These are phyloP conservation scores for Caryopteris hybrid DNA, from an alignment of 305 asterid species.

Conservation along the genomic window DNA sequence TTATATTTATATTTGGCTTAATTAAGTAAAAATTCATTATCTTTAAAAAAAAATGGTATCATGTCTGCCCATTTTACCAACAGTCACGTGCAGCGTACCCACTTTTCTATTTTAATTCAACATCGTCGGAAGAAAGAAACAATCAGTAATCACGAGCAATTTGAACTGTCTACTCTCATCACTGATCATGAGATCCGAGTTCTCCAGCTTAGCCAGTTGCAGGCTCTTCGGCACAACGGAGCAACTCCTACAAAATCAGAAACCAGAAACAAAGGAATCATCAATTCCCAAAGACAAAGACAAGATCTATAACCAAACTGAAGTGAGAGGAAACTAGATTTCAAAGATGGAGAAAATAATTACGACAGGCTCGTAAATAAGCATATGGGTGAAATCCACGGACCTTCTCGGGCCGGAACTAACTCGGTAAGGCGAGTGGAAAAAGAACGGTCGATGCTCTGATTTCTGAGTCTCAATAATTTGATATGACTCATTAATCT, in stretches of 20 bases:
- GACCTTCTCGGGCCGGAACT: constrained; percentile 95
- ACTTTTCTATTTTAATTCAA: background rate
- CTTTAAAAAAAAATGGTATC: no score
- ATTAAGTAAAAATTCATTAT: no score
- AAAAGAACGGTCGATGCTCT: constrained; percentile 74
- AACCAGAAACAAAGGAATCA: constrained; percentile 20
- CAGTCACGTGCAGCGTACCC: background rate
- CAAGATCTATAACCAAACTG: constrained; percentile 21
- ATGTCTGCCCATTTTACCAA: background rate
- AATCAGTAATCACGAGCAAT: constrained; percentile 47
- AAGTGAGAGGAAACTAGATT: constrained; percentile 17
- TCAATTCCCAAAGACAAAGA: constrained; percentile 20
- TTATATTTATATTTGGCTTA: no score
- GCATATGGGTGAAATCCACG: constrained; percentile 72
- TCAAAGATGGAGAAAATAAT: constrained; percentile 18
- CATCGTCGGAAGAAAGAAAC: background rate
- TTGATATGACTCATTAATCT: background rate
- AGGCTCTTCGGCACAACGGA: constrained; percentile 49
- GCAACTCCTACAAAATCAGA: constrained; percentile 36
- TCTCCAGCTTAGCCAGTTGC: constrained; percentile 29
- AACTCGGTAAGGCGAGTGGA: constrained; percentile 95
- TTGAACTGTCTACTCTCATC: constrained; percentile 35
- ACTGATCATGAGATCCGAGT: constrained; percentile 30
- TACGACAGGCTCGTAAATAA: constrained; percentile 34
- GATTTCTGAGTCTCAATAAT: constrained; percentile 50